Percentiles rank a stretch among this genome's conserved stretches.
Evolutionary conservation across 768 basidiomycete species (phyloP).

Genomic region (Cyathus striatus): DNA sequence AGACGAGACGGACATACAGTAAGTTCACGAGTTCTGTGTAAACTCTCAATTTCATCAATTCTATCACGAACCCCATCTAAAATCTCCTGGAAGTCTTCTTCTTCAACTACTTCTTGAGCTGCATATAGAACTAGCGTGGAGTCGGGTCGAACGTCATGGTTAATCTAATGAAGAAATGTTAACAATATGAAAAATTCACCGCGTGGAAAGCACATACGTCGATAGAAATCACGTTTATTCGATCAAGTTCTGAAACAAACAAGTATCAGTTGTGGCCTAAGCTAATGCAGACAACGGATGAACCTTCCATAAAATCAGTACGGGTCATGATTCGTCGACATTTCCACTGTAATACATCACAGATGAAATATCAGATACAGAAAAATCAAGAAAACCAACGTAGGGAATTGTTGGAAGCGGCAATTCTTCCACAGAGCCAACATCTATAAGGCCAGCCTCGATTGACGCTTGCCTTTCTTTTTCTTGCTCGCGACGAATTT

Average conservation of each 20-base stretch:
- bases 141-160: slow-evolving; percentile 76
- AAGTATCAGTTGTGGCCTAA: neutral
- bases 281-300: slow-evolving; percentile 13
- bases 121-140: slow-evolving; percentile 74
- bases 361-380: neutral
- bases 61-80: slow-evolving; percentile 69
- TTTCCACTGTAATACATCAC: slow-evolving; percentile 38
- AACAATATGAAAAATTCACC: neutral
- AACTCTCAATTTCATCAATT: slow-evolving; percentile 83
- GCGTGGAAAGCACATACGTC: slow-evolving; percentile 50
- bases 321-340: slow-evolving; percentile 82
- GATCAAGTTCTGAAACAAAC: slow-evolving; percentile 49
- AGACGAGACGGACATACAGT: slow-evolving; percentile 41
- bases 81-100: slow-evolving; percentile 76
- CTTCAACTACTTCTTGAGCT: slow-evolving; percentile 63
- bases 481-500: slow-evolving; percentile 46
- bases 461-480: slow-evolving; percentile 32
- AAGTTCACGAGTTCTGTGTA: slow-evolving; percentile 74
- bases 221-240: slow-evolving; percentile 70
- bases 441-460: slow-evolving; percentile 26
- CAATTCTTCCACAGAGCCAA: slow-evolving; percentile 33
- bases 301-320: slow-evolving; percentile 77
- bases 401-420: slow-evolving; percentile 62
- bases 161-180: slow-evolving; percentile 34
- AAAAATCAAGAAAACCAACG: slow-evolving; percentile 25